These are phyloP conservation scores for Coemansia sp. DNA, from an alignment of 371 early-diverging fungal species.

Conservation along the genomic window DNA sequence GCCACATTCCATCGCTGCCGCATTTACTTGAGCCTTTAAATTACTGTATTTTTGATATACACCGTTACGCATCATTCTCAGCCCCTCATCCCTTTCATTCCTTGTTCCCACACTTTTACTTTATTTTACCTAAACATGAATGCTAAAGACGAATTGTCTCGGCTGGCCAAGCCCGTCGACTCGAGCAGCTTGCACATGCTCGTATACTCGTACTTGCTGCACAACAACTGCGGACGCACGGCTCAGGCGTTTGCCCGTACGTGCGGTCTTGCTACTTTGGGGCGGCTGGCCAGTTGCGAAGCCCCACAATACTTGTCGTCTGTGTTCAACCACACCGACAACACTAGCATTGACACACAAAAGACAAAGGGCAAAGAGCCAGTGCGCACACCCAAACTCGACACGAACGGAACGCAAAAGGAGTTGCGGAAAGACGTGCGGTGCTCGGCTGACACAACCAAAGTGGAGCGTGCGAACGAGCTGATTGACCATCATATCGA, in stretches of 20 bases:
- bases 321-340: slow-evolving; percentile 2
- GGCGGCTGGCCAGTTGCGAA: slow-evolving; percentile 12
- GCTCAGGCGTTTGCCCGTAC: slow-evolving; percentile 48
- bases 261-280: slow-evolving; percentile 32
- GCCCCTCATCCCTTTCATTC: background rate
- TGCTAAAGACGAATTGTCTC: background rate
- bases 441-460: slow-evolving; percentile 1
- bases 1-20: background rate
- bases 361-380: slow-evolving; percentile 14
- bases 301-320: slow-evolving; percentile 29
- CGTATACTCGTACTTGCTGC: slow-evolving; percentile 43
- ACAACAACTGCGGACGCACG: slow-evolving; percentile 44
- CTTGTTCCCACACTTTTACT: background rate
- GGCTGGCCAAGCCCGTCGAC: slow-evolving; percentile 17
- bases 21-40: background rate
- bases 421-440: slow-evolving; percentile 6
- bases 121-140: background rate
- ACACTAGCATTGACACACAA: slow-evolving; percentile 6
- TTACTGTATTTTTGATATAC: slow-evolving; percentile 1
- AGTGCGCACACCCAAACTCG: background rate
- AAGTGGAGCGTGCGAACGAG: slow-evolving; percentile 26
- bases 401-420: background rate
- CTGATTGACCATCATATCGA: slow-evolving; percentile 46
- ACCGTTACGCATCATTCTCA: background rate
- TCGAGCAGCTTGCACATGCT: slow-evolving; percentile 36